phyloP scores from a whole-genome alignment of 192 early-diverging fungal species.

The Chytriomyces confervae region DNA sequence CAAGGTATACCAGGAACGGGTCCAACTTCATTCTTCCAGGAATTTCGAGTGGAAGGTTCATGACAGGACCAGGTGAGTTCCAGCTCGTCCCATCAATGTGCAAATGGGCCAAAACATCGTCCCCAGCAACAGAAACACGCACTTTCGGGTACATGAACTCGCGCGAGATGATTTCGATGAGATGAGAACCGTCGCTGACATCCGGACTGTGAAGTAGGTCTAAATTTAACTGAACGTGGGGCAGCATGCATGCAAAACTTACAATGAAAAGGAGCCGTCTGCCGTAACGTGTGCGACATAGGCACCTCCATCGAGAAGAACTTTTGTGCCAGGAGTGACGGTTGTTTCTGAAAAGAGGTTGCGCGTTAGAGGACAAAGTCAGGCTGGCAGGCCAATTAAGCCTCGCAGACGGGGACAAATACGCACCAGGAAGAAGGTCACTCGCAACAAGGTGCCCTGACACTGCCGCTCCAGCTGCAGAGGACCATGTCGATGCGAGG shows the following conservation, averaged over 20 bases:
- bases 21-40: constrained; percentile 6
- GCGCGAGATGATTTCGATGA: constrained; percentile 41
- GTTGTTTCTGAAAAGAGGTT: constrained; percentile 21
- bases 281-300: constrained; percentile 41
- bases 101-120: constrained; percentile 29
- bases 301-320: constrained; percentile 44
- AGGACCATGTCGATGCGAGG: no score
- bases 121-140: constrained; percentile 25
- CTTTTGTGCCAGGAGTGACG: constrained; percentile 35
- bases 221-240: not conserved
- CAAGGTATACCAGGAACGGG: constrained; percentile 34
- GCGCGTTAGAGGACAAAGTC: not conserved
- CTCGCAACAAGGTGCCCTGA: constrained; percentile 21
- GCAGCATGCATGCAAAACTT: not conserved
- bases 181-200: constrained; percentile 48
- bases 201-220: constrained; percentile 27
- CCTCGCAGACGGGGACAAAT: not conserved
- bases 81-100: constrained; percentile 38
- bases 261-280: constrained; percentile 45
- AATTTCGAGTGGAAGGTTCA: constrained; percentile 36
- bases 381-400: not conserved
- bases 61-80: constrained; percentile 26
- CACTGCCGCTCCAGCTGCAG: not conserved
- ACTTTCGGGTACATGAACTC: constrained; percentile 46
- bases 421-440: constrained; percentile 22